Evolutionary conservation across 75 land plant genomes (phyloP).

Genomic region (Cunninghamia lanceolata): DNA sequence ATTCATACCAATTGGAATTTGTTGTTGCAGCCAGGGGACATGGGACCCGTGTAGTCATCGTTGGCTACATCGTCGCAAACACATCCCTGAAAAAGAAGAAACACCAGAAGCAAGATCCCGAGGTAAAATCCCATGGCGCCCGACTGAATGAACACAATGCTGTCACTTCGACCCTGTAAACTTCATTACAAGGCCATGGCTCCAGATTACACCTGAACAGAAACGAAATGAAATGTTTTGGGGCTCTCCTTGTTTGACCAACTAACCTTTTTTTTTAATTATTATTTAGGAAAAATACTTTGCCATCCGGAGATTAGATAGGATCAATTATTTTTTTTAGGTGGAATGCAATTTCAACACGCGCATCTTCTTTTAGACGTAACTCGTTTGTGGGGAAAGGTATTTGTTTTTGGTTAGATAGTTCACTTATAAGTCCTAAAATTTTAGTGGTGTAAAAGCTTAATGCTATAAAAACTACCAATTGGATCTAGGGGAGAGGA

Average conservation of each 20-base stretch:
- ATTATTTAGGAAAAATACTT: too few relatives aligned
- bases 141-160: not conserved
- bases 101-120: not conserved
- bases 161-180: not conserved
- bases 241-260: not conserved
- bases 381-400: too few relatives aligned
- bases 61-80: slow-evolving; percentile 34
- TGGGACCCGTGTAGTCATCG: slow-evolving; percentile 38
- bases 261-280: too few relatives aligned
- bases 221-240: not conserved
- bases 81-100: slow-evolving; percentile 15
- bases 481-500: too few relatives aligned
- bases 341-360: too few relatives aligned
- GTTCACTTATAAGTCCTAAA: too few relatives aligned
- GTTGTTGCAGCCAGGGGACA: slow-evolving; percentile 42
- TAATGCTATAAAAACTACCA: too few relatives aligned
- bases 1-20: slow-evolving; percentile 46
- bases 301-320: too few relatives aligned
- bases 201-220: not conserved
- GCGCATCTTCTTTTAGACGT: too few relatives aligned
- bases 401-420: too few relatives aligned
- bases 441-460: too few relatives aligned
- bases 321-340: too few relatives aligned
- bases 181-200: not conserved
- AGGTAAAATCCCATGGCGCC: not conserved